Conservation (phyloP, 2,329 filamentous ascomycete species). For the Apiospora pterosperma region DNA sequence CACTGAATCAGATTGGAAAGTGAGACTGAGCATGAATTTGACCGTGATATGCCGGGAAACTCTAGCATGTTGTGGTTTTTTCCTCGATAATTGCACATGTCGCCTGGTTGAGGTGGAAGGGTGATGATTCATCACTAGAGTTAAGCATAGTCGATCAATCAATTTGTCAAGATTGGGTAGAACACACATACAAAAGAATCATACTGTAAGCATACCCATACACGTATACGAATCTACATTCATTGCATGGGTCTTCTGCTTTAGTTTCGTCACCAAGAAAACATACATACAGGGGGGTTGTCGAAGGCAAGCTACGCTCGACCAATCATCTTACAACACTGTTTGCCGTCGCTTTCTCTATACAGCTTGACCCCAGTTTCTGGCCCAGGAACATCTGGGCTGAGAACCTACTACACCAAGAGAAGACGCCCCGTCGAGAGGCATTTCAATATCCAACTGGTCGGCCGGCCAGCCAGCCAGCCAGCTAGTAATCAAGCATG, state of each 20-base stretch:
- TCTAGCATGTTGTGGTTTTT: no score
- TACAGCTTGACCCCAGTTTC: background rate
- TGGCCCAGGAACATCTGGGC: background rate
- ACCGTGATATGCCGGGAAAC: background rate
- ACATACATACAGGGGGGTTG: background rate
- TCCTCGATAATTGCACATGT: no score
- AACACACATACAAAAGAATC: background rate
- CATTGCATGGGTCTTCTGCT: background rate
- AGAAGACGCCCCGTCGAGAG: background rate
- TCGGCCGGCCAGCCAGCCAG: background rate
- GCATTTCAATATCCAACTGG: background rate
- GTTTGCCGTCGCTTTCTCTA: background rate
- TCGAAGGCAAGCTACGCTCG: background rate
- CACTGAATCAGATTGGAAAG: background rate
- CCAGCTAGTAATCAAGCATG: slow-evolving; percentile 22
- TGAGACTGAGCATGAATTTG: background rate
- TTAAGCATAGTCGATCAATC: background rate
- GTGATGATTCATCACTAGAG: background rate
- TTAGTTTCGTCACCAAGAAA: background rate
- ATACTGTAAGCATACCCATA: background rate
- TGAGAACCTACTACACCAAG: background rate
- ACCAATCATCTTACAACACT: background rate
- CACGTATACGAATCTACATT: background rate
- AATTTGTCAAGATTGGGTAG: background rate
- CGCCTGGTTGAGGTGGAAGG: background rate